Conservation (phyloP, 2,329 filamentous ascomycete genomes). For the Didymella sp. region DNA sequence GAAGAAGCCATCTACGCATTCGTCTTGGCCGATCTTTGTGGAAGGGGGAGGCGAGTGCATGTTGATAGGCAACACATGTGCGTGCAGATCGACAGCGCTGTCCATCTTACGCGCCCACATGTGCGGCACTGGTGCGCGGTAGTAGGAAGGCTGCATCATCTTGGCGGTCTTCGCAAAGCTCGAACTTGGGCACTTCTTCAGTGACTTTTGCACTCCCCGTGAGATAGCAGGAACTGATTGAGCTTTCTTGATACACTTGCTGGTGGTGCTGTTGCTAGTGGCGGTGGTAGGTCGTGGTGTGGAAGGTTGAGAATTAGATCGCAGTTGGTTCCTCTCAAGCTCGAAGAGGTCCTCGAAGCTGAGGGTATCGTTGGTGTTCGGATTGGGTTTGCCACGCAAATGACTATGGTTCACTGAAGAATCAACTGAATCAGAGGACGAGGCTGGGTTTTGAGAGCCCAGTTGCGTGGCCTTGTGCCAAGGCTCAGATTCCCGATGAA, state of each 20-base stretch:
- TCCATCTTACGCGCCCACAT: slow-evolving; percentile 62
- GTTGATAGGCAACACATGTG: slow-evolving; percentile 52
- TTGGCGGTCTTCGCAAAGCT: slow-evolving; percentile 56
- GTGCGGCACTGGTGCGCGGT: slow-evolving; percentile 53
- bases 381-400: slow-evolving; percentile 39
- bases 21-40: slow-evolving; percentile 35
- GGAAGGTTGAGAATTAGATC: slow-evolving; percentile 43
- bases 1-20: slow-evolving; percentile 32
- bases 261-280: slow-evolving; percentile 2
- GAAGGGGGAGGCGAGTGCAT: slow-evolving; percentile 40
- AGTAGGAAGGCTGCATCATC: slow-evolving; percentile 63
- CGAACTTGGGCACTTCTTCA: slow-evolving; percentile 29
- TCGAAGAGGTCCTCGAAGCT: slow-evolving; percentile 43
- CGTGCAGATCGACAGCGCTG: slow-evolving; percentile 54
- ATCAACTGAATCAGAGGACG: slow-evolving; percentile 34
- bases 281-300: slow-evolving; percentile 36
- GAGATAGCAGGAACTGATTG: slow-evolving; percentile 30
- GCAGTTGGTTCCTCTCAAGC: slow-evolving; percentile 34
- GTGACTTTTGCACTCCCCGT: slow-evolving; percentile 33
- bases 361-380: slow-evolving; percentile 44
- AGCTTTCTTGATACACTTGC: slow-evolving; percentile 36
- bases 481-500: slow-evolving; percentile 58
- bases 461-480: slow-evolving; percentile 63
- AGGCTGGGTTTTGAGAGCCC: slow-evolving; percentile 59
- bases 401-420: slow-evolving; percentile 43